Percentiles rank a stretch among this genome's conserved stretches.
phyloP scores from a whole-genome alignment of 1,284 basidiomycete genomes.

The Gomphus bonarii region DNA sequence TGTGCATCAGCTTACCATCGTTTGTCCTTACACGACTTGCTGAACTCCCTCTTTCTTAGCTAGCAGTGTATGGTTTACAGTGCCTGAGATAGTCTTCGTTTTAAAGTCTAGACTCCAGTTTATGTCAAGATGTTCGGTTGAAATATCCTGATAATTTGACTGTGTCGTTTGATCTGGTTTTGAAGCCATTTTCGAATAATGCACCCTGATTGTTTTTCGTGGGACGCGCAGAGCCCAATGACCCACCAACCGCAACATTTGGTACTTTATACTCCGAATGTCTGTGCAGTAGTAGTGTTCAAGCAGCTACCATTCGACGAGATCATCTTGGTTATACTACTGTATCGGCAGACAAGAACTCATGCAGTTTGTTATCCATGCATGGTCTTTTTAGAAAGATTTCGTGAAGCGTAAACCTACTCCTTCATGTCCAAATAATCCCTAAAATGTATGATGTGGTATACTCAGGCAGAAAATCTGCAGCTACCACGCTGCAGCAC shows the following conservation, averaged over 20 bases:
- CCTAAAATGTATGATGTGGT: too few relatives aligned
- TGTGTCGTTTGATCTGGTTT: slow-evolving; percentile 64
- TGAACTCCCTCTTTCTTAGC: slow-evolving; percentile 50
- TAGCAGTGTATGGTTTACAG: slow-evolving; percentile 56
- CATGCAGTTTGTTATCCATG: too few relatives aligned
- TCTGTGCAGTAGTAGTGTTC: too few relatives aligned
- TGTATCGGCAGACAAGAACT: too few relatives aligned
- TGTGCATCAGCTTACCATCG: slow-evolving; percentile 10
- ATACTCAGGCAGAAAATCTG: too few relatives aligned
- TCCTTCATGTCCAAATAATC: too few relatives aligned
- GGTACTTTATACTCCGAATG: neutral
- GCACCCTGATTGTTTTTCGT: neutral
- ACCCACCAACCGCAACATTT: neutral
- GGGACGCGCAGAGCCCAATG: neutral
- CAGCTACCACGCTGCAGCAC: too few relatives aligned
- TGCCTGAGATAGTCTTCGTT: slow-evolving; percentile 57
- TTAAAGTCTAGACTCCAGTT: slow-evolving; percentile 82
- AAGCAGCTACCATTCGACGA: too few relatives aligned
- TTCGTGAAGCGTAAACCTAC: too few relatives aligned
- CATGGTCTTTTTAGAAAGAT: too few relatives aligned
- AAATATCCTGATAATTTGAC: slow-evolving; percentile 68
- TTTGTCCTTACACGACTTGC: slow-evolving; percentile 46
- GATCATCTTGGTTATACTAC: too few relatives aligned
- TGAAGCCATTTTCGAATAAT: slow-evolving; percentile 4
- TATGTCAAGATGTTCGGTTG: slow-evolving; percentile 61